A percentile compares a stretch with the other conserved stretches of the same genome.
Evolutionary conservation across 495 filamentous ascomycete species (phyloP).

Genomic region (Glutinoglossum americanum): DNA sequence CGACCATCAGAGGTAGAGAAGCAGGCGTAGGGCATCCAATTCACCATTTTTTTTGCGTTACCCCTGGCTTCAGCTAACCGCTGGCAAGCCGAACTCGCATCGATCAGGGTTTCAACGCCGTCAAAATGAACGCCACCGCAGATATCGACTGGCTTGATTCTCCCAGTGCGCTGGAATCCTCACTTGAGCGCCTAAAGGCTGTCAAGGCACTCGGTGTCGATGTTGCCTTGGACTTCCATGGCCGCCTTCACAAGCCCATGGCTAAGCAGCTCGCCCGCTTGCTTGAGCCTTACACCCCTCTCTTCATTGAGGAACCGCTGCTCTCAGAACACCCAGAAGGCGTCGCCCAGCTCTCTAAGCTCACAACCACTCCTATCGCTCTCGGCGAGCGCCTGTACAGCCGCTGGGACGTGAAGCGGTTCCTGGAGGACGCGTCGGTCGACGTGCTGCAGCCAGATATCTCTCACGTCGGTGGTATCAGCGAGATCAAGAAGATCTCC

Average conservation of each 20-base stretch:
- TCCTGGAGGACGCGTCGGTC: constrained; percentile 44
- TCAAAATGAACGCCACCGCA: constrained; percentile 73
- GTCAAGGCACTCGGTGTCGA: constrained; percentile 54
- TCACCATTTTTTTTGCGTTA: background rate
- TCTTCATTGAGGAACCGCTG: constrained; percentile 69
- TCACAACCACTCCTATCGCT: constrained; percentile 46
- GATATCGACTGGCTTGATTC: constrained; percentile 65
- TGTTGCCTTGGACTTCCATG: constrained; percentile 58
- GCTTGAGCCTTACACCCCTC: constrained; percentile 44
- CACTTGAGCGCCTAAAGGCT: constrained; percentile 42
- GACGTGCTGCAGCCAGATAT: constrained; percentile 64
- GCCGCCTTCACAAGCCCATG: constrained; percentile 61
- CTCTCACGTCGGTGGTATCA: constrained; percentile 54
- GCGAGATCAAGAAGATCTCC: constrained; percentile 48
- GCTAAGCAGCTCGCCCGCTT: constrained; percentile 54
- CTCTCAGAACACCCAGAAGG: constrained; percentile 49
- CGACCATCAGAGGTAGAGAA: constrained; percentile 46
- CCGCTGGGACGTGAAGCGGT: constrained; percentile 57
- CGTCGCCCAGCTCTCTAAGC: constrained; percentile 40
- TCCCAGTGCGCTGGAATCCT: constrained; percentile 37
- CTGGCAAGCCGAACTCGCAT: constrained; percentile 31
- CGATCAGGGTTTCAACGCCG: constrained; percentile 45
- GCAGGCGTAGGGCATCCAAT: constrained; percentile 28
- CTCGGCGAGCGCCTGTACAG: constrained; percentile 55
- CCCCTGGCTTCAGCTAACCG: background rate